Base-by-base conservation (phyloP, 345 rosid species). In the Eutrema yunnanense region DNA sequence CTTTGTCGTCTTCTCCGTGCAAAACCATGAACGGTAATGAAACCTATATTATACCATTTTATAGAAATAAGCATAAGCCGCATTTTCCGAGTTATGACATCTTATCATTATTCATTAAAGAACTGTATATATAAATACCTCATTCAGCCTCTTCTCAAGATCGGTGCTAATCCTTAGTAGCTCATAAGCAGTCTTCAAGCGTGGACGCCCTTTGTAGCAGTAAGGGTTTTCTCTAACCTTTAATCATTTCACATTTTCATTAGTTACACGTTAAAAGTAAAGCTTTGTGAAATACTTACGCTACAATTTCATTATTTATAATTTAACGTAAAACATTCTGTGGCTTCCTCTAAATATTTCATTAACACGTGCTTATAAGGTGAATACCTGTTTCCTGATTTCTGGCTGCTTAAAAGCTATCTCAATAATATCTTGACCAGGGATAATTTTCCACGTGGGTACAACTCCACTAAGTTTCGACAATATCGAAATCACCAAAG, bases 1-100 rank as follows among this genome's bases (percentile, higher is more conserved):
- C 99, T 73, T 57, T 86, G 54, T 95, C 99, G 0, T 87, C 98
- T 67, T 80, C 96, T 0, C 99, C 99, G 2, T 95, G 99, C 61
- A 90, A 86, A 14, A 92, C 67, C 0, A 92, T 7, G 55, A 95
- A 95, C 11, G 99, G 97, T 47, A 95, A 48, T 8, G 88, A 49
- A 14, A 94, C 96, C 92, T 90, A 59, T 30, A 3, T 2, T 3
- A 2, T 3, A 2, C 46, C 43, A 57, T 27, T 4, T 14, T 4
- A 52, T 26, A 0, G 11, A 8, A 4, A 10, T 1, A 36, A 4
- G 29, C 29, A 30, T 12, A 19, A n/a, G 10, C 54, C 8, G 2
- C 27, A n/a, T 41, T 29, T 12, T 50, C 13, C 6, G 1, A 4
- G 30, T 14, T 34, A 50, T 16, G 36, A 1, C 2, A 1, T 50